Evolutionary conservation across 2,329 filamentous ascomycete genomes (phyloP).

Genomic region (Fusarium citri): DNA sequence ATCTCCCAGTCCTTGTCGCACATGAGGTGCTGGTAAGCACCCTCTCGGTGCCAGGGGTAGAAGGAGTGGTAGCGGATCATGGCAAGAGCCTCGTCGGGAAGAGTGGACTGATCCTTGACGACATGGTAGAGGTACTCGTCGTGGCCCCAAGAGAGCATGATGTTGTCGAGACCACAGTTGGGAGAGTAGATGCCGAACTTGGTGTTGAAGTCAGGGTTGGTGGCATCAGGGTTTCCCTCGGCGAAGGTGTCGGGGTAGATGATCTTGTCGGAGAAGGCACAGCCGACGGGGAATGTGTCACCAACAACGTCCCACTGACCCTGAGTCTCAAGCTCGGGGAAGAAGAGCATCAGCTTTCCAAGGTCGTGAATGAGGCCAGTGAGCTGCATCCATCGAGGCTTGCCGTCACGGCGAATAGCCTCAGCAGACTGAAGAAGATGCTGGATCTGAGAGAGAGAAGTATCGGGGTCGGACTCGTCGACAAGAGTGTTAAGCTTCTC

Average conservation of each 20-base stretch:
- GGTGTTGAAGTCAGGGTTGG: slow-evolving; percentile 78
- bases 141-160: slow-evolving; percentile 92
- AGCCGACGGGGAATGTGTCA: slow-evolving; percentile 84
- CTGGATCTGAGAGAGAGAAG: slow-evolving; percentile 86
- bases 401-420: slow-evolving; percentile 86
- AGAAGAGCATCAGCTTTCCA: slow-evolving; percentile 84
- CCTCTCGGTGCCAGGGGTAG: slow-evolving; percentile 89
- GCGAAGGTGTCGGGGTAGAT: slow-evolving; percentile 83
- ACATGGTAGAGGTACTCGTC: slow-evolving; percentile 91
- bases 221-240: slow-evolving; percentile 77
- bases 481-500: slow-evolving; percentile 92
- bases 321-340: slow-evolving; percentile 71
- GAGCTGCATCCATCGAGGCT: slow-evolving; percentile 85
- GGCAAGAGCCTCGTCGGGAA: slow-evolving; percentile 84
- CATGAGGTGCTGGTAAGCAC: slow-evolving; percentile 86
- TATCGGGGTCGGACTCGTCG: slow-evolving; percentile 92
- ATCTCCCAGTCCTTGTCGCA: slow-evolving; percentile 82
- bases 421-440: slow-evolving; percentile 90
- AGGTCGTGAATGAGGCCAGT: slow-evolving; percentile 83
- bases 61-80: slow-evolving; percentile 96
- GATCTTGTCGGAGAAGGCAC: slow-evolving; percentile 78
- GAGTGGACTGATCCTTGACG: slow-evolving; percentile 81
- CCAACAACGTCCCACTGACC: slow-evolving; percentile 96
- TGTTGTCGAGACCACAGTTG: slow-evolving; percentile 84
- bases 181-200: slow-evolving; percentile 82